Percentiles rank a stretch among this genome's conserved stretches.
Evolutionary conservation across 176 grass and related monocot genomes (phyloP).

Genomic region (Zoysia japonica): DNA sequence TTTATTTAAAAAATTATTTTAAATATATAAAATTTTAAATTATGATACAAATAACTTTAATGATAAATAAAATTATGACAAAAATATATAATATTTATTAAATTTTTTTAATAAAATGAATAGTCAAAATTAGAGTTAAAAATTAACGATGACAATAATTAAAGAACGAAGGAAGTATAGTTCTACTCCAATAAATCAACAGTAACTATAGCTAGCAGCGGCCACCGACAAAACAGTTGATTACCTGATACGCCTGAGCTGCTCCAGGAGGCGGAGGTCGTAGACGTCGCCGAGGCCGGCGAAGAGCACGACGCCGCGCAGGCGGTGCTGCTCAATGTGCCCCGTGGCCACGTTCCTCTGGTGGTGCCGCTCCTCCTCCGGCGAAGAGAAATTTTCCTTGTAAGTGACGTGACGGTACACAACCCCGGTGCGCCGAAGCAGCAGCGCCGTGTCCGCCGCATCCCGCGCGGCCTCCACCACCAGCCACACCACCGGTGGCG

Average conservation of each 20-base stretch:
- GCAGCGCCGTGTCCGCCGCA: slow-evolving; percentile 47
- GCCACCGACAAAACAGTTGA: neutral
- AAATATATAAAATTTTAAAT: too few relatives aligned
- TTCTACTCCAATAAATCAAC: too few relatives aligned
- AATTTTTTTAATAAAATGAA: too few relatives aligned
- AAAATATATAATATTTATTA: too few relatives aligned
- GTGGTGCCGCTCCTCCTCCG: slow-evolving; percentile 44
- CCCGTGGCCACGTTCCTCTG: slow-evolving; percentile 71
- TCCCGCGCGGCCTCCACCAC: slow-evolving; percentile 63
- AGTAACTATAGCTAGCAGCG: too few relatives aligned
- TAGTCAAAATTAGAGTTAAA: too few relatives aligned
- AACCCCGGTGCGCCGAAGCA: slow-evolving; percentile 64
- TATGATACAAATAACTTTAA: too few relatives aligned
- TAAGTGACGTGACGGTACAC: slow-evolving; percentile 75
- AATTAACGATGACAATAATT: too few relatives aligned
- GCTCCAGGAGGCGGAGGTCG: slow-evolving; percentile 59
- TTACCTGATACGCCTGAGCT: slow-evolving; percentile 60
- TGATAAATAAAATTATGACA: too few relatives aligned
- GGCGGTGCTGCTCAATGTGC: slow-evolving; percentile 74
- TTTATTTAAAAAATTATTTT: too few relatives aligned
- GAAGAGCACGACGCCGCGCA: slow-evolving; percentile 66
- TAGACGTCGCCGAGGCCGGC: slow-evolving; percentile 59
- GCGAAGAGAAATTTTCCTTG: slow-evolving; percentile 60
- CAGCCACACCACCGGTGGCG: slow-evolving; percentile 83
- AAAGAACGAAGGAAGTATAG: too few relatives aligned